Percentiles rank a stretch among this genome's conserved stretches.
These are phyloP conservation scores for Ophiostoma piceae DNA, from an alignment of 2,329 filamentous ascomycete genomes.

Conservation along the genomic window DNA sequence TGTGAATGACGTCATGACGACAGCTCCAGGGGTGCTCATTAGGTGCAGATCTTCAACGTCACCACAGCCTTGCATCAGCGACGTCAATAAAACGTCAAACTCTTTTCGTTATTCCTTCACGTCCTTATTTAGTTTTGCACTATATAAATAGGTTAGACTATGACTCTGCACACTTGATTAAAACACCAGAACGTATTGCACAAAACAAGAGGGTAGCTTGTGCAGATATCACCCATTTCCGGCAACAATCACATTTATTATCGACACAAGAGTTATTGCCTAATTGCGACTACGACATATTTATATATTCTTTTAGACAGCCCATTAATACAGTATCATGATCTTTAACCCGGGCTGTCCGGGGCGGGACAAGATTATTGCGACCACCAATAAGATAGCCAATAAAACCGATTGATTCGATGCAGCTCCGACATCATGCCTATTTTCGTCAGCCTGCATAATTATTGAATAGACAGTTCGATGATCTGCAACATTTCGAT, in stretches of 20 bases:
- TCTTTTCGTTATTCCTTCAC: neutral
- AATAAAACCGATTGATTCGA: neutral
- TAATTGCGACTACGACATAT: neutral
- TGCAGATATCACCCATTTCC: no score
- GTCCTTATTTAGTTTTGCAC: no score
- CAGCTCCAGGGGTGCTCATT: neutral
- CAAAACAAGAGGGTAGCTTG: neutral
- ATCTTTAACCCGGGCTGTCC: neutral
- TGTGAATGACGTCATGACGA: neutral
- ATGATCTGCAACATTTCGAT: neutral
- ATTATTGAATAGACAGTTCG: neutral
- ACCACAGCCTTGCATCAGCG: neutral
- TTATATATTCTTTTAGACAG: neutral
- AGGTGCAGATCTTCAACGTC: slow-evolving; percentile 1
- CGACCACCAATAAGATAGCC: neutral
- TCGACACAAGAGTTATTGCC: neutral
- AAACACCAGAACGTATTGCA: neutral
- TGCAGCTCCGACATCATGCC: neutral
- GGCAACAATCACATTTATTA: neutral
- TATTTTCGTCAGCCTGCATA: neutral
- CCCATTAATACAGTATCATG: neutral
- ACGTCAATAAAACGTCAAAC: neutral
- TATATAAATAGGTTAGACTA: neutral
- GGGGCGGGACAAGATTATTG: neutral
- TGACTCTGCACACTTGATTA: no score